Evolutionary conservation across 2,329 filamentous ascomycete genomes (phyloP), one percentile per base, ranked within the genome.

Genomic region (Talaromyces albobiverticillius): DNA sequence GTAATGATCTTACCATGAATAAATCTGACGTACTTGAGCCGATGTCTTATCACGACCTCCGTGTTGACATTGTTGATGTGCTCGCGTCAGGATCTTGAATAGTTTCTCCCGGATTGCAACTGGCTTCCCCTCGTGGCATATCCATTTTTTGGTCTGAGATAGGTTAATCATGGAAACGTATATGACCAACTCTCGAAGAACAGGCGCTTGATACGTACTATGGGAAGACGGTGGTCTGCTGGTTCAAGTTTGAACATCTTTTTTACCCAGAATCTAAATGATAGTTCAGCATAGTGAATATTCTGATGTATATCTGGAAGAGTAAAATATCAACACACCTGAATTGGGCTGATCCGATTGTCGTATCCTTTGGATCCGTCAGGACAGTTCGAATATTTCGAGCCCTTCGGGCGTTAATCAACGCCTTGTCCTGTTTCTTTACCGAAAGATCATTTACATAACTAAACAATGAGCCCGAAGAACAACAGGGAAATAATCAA

Each of bases 1-100:
- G 22, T 13, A 26, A 26, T 18, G 43, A 18, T 51, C 70, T 29
- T 70, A 79, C 77, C 77, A 79, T 57, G 77, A 79, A 60, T 78
- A 79, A 43, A 75, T 70, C 42, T 74, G 71, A 50, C 77, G 70
- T 43, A 79, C 77, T 56, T 78, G 73, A 9, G 75, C 74, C n/a
- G 77, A 79, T 16, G 77, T 79, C 60, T 79, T 79, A 63, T 79
- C 77, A 49, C 77, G 70, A n/a, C 77, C 77, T 50, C 77, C 77
- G 61, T 79, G 77, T 53, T 78, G 74, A 41, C 76, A 79, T 62
- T 77, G 74, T 43, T 76, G 73, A 59, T 79, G 77, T 43, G 77
- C 76, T 46, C 68, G 74, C 38, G 75, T 79, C 49, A 79, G 67
- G 50, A 79, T 77, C 56, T 78, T 76, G 65, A 78, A 79, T 7